phyloP scores from a whole-genome alignment of 768 basidiomycete genomes.

The Strobilomyces dryophilus region DNA sequence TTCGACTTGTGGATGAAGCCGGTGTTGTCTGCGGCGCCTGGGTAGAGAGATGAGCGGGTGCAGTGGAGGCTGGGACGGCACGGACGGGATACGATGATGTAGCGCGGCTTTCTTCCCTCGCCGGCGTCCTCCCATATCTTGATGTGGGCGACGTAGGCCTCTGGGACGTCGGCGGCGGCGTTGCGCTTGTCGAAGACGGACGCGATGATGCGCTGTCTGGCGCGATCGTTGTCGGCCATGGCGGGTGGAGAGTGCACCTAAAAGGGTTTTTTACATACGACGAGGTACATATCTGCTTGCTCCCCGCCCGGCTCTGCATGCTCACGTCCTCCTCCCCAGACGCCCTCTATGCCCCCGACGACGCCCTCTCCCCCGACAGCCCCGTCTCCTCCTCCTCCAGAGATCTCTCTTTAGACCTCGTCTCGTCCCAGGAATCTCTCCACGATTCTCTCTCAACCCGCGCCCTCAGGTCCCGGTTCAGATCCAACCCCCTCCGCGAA shows the following conservation, averaged over 20 bases:
- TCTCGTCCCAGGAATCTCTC: slow-evolving; percentile 27
- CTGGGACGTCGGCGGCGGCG: slow-evolving; percentile 59
- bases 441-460: slow-evolving; percentile 21
- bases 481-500: slow-evolving; percentile 21
- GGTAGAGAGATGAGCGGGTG: neutral
- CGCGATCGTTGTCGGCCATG: slow-evolving; percentile 45
- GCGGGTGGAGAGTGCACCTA: neutral
- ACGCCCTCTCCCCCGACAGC: slow-evolving; percentile 26
- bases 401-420: slow-evolving; percentile 28
- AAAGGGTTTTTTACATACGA: slow-evolving; percentile 8
- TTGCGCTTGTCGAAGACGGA: slow-evolving; percentile 80
- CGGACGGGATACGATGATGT: slow-evolving; percentile 88
- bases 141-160: slow-evolving; percentile 81
- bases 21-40: slow-evolving; percentile 57
- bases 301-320: neutral
- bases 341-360: slow-evolving; percentile 30
- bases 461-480: slow-evolving; percentile 28
- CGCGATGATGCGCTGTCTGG: slow-evolving; percentile 67
- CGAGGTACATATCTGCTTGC: slow-evolving; percentile 5
- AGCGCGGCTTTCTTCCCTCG: slow-evolving; percentile 80
- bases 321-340: slow-evolving; percentile 22
- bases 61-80: slow-evolving; percentile 14
- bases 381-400: slow-evolving; percentile 32
- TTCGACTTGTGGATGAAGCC: slow-evolving; percentile 95
- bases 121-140: slow-evolving; percentile 92